phyloP scores from a whole-genome alignment of 208 protist genomes.

The Tetramitus jugosus region DNA sequence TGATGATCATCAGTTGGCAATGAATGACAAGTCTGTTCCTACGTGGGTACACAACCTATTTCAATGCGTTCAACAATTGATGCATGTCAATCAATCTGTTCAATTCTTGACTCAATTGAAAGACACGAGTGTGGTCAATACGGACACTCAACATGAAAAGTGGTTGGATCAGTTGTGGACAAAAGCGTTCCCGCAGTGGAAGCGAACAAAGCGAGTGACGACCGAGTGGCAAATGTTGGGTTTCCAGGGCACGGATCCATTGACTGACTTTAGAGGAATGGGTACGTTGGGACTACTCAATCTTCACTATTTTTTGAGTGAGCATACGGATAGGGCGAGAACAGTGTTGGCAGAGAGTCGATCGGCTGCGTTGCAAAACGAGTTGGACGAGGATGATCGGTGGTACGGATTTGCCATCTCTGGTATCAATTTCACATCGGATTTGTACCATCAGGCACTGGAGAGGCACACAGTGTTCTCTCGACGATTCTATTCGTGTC shows the following conservation, averaged over 20 bases:
- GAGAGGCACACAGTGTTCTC: not conserved
- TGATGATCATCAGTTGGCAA: not conserved
- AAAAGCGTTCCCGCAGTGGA: not conserved
- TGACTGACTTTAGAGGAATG: conserved; percentile 21
- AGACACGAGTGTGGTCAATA: not conserved
- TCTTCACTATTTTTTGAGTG: not conserved
- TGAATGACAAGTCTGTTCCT: not conserved
- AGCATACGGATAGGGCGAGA: not conserved
- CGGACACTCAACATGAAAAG: not conserved
- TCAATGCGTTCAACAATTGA: not conserved
- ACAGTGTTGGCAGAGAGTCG: not conserved
- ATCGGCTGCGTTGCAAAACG: too few species aligned
- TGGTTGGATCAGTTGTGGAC: not conserved
- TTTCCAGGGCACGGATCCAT: not conserved
- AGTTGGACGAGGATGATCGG: not conserved
- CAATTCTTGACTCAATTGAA: not conserved
- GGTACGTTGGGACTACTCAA: not conserved
- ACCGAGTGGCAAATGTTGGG: not conserved
- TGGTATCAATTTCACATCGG: conserved; percentile 1
- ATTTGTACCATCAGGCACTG: not conserved
- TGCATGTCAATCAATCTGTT: not conserved
- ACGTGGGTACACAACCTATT: not conserved
- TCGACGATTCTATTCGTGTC: not conserved
- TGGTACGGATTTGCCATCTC: conserved; percentile 4
- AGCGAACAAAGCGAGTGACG: not conserved